A percentile compares a stretch with the other conserved stretches of the same genome.
These are phyloP conservation scores for Pelargonium cotyledonis DNA, from an alignment of 441 rosid species.

Conservation along the genomic window DNA sequence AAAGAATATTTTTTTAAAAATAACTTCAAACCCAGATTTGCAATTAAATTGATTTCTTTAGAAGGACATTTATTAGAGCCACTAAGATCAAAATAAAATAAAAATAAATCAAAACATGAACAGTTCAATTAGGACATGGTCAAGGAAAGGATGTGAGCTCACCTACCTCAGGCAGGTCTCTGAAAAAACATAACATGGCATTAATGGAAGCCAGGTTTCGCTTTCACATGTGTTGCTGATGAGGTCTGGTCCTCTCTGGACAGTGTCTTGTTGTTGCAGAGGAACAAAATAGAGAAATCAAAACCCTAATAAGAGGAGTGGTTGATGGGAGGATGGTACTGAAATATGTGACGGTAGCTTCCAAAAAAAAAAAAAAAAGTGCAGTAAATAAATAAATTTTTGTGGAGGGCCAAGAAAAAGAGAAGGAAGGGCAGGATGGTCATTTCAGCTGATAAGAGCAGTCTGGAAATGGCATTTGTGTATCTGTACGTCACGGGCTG, in stretches of 20 bases:
- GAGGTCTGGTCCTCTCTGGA: slow-evolving; percentile 12
- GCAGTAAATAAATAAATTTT: background rate
- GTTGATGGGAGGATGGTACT: background rate
- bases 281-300: background rate
- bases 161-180: slow-evolving; percentile 8
- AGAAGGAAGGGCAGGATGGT: slow-evolving; percentile 23
- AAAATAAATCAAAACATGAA: slow-evolving; percentile 16
- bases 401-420: slow-evolving; percentile 1
- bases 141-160: slow-evolving; percentile 6
- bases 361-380: slow-evolving; percentile 17
- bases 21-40: slow-evolving; percentile 16
- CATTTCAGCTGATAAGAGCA: slow-evolving; percentile 6
- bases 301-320: slow-evolving; percentile 4
- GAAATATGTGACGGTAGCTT: slow-evolving; percentile 11
- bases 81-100: too few relatives aligned
- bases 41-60: too few relatives aligned
- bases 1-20: too few relatives aligned
- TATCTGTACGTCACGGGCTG: background rate
- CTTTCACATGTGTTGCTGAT: slow-evolving; percentile 25
- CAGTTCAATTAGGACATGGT: slow-evolving; percentile 7
- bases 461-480: background rate
- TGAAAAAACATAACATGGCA: slow-evolving; percentile 20
- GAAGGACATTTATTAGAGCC: background rate
- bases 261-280: slow-evolving; percentile 18
- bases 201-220: slow-evolving; percentile 21